A percentile compares a stretch with the other conserved stretches of the same genome.
Evolutionary conservation across 2,329 filamentous ascomycete genomes (phyloP).

Genomic region (Seiridium unicorne): DNA sequence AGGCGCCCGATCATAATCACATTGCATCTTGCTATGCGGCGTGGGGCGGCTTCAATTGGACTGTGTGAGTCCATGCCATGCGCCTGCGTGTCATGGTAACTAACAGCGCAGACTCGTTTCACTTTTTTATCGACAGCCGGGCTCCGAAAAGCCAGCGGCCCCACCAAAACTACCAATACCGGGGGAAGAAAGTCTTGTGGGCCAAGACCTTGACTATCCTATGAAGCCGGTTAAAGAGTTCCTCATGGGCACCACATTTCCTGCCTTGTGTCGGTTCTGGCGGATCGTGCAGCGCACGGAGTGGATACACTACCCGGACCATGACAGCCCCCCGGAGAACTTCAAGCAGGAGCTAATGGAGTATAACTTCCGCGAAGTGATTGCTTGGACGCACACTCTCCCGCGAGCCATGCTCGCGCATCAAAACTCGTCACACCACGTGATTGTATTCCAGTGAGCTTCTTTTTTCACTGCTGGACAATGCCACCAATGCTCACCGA

Average conservation of each 20-base stretch:
- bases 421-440: conserved; percentile 29
- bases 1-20: conserved; percentile 15
- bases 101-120: conserved; percentile 24
- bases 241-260: conserved; percentile 25
- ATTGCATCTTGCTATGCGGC: conserved; percentile 21
- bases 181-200: background rate
- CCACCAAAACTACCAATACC: conserved; percentile 23
- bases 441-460: conserved; percentile 33
- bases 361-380: conserved; percentile 36
- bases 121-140: conserved; percentile 31
- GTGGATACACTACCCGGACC: background rate
- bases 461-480: too few species aligned
- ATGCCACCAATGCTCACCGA: background rate
- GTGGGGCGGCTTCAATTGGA: conserved; percentile 37
- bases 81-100: background rate
- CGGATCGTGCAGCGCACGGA: conserved; percentile 26
- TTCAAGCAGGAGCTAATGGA: conserved; percentile 28
- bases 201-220: background rate
- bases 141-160: conserved; percentile 18
- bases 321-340: conserved; percentile 8
- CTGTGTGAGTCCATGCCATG: conserved; percentile 26
- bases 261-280: conserved; percentile 34
- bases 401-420: conserved; percentile 21
- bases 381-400: conserved; percentile 36
- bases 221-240: conserved; percentile 10